Base-by-base conservation (phyloP, 2,329 filamentous ascomycete species). In the Bimuria novae-zelandiae region DNA sequence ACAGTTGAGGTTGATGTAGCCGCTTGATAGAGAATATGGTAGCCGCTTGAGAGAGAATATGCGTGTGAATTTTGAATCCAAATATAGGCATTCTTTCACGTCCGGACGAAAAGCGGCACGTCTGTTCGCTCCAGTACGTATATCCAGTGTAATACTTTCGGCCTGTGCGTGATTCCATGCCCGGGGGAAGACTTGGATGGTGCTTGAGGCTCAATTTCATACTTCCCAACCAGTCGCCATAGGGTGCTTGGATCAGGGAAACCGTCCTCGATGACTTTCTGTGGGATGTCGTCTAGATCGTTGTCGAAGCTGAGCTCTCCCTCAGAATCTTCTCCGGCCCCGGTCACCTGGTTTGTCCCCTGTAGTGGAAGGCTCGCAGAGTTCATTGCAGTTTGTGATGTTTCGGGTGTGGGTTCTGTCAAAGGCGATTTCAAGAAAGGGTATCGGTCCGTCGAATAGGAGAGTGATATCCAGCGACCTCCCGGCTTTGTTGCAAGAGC, bases 371-470 rank as follows among this genome's bases (percentile, higher is more conserved):
- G 21, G 3, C 2, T 40, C n/a, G 16, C 14, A 3, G 36, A 17
- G 2, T 7, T 14, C 21, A 8, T 4, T 8, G n/a, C 7, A 29
- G n/a, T 7, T 21, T 44, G 39, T 19, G 30, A 41, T 12, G 39
- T 11, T 7, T 10, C 25, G 6, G 36, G 22, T n/a, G 14, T 40
- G 25, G 11, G 11, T 7, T 47, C 22, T 12, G 51, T 37, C 32
- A 35, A 16, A 25, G 49, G 36, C 0, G n/a, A 57, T 54, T 43
- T 52, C 3, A 73, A 37, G 44, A 76, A 77, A 1, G 70, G 69
- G 45, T 75, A 77, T 12, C 75, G 69, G 17, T 74, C 70, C n/a
- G 60, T 57, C 0, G 71, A 73, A 54, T 76, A 77, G 0, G 74
- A 76, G 3, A 77, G 53, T 4, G 68, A 59, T 41, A 78, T 69